Percentiles rank a stretch among this genome's conserved stretches.
Evolutionary conservation across 1,139 yeast species (phyloP).

Genomic region (Pichia sp.): DNA sequence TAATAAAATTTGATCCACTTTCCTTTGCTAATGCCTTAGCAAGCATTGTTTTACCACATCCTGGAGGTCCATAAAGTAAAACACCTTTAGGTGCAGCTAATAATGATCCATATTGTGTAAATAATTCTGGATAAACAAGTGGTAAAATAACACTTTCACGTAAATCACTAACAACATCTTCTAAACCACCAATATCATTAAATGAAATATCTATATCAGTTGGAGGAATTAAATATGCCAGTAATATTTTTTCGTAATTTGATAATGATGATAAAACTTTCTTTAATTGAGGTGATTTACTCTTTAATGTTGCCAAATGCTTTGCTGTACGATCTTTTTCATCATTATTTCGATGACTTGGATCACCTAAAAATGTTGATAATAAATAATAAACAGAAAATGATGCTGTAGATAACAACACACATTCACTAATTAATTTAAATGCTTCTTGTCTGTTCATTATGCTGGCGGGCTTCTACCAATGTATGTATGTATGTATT

Average conservation of each 20-base stretch:
- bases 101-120: conserved; percentile 55
- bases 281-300: conserved; percentile 13
- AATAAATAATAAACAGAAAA: conserved; percentile 16
- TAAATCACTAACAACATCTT: conserved; percentile 72
- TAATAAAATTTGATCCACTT: conserved; percentile 86
- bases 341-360: conserved; percentile 15
- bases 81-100: conserved; percentile 94
- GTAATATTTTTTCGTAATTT: conserved; percentile 66
- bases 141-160: conserved; percentile 88
- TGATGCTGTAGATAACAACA: conserved; percentile 16
- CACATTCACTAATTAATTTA: conserved; percentile 17
- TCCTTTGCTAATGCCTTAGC: conserved; percentile 94
- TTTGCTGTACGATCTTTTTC: conserved; percentile 16
- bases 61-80: conserved; percentile 91
- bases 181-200: conserved; percentile 84
- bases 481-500: too few species aligned
- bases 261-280: conserved; percentile 13
- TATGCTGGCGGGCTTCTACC: not conserved
- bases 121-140: conserved; percentile 65
- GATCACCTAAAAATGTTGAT: conserved; percentile 16
- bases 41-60: conserved; percentile 96
- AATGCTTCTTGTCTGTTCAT: conserved; percentile 18
- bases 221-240: conserved; percentile 78
- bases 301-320: conserved; percentile 12
- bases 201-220: conserved; percentile 73